These are phyloP conservation scores for Micractinium sp. DNA, from an alignment of 139 green algal species.

Conservation along the genomic window DNA sequence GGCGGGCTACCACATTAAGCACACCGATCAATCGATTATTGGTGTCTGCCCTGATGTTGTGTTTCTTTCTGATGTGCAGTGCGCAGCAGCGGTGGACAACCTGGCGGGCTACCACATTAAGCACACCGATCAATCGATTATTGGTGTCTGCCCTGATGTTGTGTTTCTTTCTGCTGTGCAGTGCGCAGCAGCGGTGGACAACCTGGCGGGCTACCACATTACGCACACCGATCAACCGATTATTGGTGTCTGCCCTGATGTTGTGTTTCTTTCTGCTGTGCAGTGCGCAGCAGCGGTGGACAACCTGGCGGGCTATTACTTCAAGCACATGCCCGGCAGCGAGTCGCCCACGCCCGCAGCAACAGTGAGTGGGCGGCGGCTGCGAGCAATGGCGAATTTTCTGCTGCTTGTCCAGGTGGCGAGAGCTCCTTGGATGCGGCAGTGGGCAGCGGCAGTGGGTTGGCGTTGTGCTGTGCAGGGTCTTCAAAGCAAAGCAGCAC, in stretches of 20 bases:
- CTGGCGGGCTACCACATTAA: constrained; percentile 89
- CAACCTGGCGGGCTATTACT: constrained; percentile 90
- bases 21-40: not conserved
- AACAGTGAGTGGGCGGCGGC: constrained; percentile 29
- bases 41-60: not conserved
- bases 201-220: constrained; percentile 90
- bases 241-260: not conserved
- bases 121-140: constrained; percentile 8
- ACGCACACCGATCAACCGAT: constrained; percentile 38
- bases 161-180: constrained; percentile 19
- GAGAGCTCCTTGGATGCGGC: too few species aligned
- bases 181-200: constrained; percentile 92
- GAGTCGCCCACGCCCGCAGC: constrained; percentile 50
- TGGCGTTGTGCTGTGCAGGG: too few species aligned
- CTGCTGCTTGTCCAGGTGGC: too few species aligned
- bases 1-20: constrained; percentile 84
- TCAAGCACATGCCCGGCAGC: constrained; percentile 62
- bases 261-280: not conserved
- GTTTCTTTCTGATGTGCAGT: constrained; percentile 47
- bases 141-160: not conserved
- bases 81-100: constrained; percentile 92
- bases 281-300: constrained; percentile 91
- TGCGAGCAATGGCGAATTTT: not conserved
- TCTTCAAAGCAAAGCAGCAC: too few species aligned
- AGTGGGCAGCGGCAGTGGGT: too few species aligned